Evolutionary conservation across 768 basidiomycete species (phyloP).

Genomic region (Hortiboletus flavorubellus): DNA sequence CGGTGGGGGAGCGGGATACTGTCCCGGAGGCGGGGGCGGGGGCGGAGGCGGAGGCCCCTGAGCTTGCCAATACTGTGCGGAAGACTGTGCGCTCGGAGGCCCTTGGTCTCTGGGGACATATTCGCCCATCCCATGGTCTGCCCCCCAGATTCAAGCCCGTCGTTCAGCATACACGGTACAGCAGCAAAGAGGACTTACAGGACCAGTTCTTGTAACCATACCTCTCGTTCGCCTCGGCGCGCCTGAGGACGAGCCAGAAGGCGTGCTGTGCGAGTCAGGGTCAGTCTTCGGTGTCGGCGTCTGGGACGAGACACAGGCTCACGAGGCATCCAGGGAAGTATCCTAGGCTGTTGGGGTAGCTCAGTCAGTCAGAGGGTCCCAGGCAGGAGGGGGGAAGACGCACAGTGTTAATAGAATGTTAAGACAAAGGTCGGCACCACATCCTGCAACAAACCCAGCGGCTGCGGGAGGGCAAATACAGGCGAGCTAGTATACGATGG

Average conservation of each 20-base stretch:
- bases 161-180: neutral
- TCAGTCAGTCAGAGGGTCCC: neutral
- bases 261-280: slow-evolving; percentile 50
- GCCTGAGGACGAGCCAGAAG: slow-evolving; percentile 83
- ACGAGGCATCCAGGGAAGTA: slow-evolving; percentile 65
- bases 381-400: slow-evolving; percentile 18
- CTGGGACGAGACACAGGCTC: slow-evolving; percentile 6
- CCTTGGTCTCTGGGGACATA: neutral
- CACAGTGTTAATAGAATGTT: slow-evolving; percentile 77
- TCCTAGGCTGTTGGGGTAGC: slow-evolving; percentile 48
- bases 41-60: neutral
- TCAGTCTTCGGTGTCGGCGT: neutral
- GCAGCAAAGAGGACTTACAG: slow-evolving; percentile 11
- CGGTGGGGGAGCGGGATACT: neutral
- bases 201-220: slow-evolving; percentile 24
- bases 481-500: slow-evolving; percentile 48
- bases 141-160: neutral
- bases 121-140: slow-evolving; percentile 23
- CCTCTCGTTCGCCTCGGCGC: slow-evolving; percentile 71
- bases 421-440: slow-evolving; percentile 78
- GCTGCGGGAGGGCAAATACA: slow-evolving; percentile 79
- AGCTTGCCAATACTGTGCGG: neutral
- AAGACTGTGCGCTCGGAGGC: neutral
- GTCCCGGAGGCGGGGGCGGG: neutral
- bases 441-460: slow-evolving; percentile 71